These are phyloP conservation scores for Pseudocercospora fijiensis DNA, from an alignment of 2,329 filamentous ascomycete genomes.

Conservation along the genomic window DNA sequence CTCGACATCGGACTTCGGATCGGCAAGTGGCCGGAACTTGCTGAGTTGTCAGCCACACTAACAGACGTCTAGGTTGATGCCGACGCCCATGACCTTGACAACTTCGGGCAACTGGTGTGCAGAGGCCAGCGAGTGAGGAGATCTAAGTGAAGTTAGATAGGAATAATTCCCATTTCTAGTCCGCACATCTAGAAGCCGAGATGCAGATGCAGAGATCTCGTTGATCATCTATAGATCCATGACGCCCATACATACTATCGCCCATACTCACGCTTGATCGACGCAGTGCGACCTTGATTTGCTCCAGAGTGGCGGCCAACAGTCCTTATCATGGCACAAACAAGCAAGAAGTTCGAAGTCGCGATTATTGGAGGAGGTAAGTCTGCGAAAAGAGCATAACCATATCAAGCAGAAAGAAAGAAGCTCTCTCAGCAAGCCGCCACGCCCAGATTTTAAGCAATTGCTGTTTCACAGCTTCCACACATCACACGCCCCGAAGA, in stretches of 20 bases:
- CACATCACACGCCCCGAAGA: not conserved
- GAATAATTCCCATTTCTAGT: not conserved
- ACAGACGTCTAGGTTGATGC: not conserved
- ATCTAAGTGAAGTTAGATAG: slow-evolving; percentile 1
- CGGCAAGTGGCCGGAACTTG: not conserved
- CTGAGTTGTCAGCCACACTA: not conserved
- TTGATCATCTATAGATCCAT: not conserved
- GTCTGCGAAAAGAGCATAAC: not conserved
- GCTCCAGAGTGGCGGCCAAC: not conserved
- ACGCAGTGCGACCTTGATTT: not conserved
- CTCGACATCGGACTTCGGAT: not conserved
- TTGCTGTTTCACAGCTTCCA: not conserved
- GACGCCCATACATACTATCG: not conserved
- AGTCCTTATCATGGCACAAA: slow-evolving; percentile 17
- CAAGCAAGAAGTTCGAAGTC: slow-evolving; percentile 22
- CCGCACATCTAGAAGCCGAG: not conserved
- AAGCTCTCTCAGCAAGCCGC: too few species aligned
- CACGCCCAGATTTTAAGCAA: not conserved
- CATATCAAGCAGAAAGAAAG: not conserved
- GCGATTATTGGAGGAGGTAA: slow-evolving; percentile 29
- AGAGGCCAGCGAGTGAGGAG: slow-evolving; percentile 1
- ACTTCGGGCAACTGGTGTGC: not conserved
- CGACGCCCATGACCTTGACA: not conserved
- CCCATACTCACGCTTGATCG: not conserved
- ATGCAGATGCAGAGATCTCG: not conserved